Conservation (phyloP, 148 eudicot genomes). For the Rhododendron griersonianum region DNA sequence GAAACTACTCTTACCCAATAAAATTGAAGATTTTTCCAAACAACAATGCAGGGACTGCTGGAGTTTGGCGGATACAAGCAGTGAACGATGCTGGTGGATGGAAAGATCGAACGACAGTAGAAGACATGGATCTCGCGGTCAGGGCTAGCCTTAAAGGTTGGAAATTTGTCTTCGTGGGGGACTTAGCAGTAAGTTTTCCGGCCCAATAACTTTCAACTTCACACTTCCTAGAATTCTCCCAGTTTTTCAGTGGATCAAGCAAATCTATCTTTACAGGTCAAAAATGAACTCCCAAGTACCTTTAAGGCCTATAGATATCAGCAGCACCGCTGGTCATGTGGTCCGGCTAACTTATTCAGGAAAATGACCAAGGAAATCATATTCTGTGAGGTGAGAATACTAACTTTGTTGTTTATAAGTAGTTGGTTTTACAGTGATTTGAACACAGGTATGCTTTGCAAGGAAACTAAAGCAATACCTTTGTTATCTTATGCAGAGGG, state of each 20-base stretch:
- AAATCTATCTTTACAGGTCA: slow-evolving; percentile 22
- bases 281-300: slow-evolving; percentile 51
- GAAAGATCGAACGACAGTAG: slow-evolving; percentile 53
- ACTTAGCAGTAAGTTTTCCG: slow-evolving; percentile 24
- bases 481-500: slow-evolving; percentile 25
- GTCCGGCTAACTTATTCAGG: slow-evolving; percentile 47
- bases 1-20: slow-evolving; percentile 1
- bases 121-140: slow-evolving; percentile 54
- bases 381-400: slow-evolving; percentile 25
- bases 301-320: slow-evolving; percentile 43
- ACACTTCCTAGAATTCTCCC: not conserved
- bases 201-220: not conserved
- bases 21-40: not conserved
- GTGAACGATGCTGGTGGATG: slow-evolving; percentile 48
- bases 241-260: not conserved
- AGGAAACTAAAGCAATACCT: not conserved
- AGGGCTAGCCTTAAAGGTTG: slow-evolving; percentile 44
- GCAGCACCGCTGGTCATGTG: slow-evolving; percentile 56
- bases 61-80: slow-evolving; percentile 44
- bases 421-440: not conserved
- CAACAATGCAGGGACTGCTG: slow-evolving; percentile 35
- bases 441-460: not conserved
- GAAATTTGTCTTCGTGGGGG: slow-evolving; percentile 44
- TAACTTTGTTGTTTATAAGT: not conserved
- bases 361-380: slow-evolving; percentile 44